Conservation (phyloP, 2,329 filamentous ascomycete species). For the Remersonia thermophila region DNA sequence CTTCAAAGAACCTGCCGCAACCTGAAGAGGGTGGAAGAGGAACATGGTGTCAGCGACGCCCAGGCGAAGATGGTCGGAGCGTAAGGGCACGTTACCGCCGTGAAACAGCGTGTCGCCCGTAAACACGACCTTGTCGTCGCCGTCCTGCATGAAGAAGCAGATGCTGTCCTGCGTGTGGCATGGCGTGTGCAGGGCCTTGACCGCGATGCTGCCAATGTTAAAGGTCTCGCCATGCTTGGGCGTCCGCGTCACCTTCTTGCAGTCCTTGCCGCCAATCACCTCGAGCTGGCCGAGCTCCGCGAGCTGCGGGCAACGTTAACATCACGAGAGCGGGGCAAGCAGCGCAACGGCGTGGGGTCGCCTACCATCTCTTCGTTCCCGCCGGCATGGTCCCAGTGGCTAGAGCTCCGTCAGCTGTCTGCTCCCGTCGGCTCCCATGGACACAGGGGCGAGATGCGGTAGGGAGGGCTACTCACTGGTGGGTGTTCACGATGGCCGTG, state of each 20-base stretch:
- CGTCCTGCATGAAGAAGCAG: conserved; percentile 84
- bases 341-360: background rate
- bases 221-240: conserved; percentile 67
- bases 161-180: conserved; percentile 99
- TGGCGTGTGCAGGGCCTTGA: conserved; percentile 85
- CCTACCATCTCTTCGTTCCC: conserved; percentile 73
- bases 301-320: conserved; percentile 17
- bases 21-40: conserved; percentile 34
- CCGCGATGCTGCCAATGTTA: conserved; percentile 68
- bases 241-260: conserved; percentile 64
- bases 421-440: no score
- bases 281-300: conserved; percentile 48
- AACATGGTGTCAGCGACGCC: background rate
- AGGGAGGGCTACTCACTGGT: conserved; percentile 78
- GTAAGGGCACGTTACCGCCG: conserved; percentile 45
- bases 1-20: conserved; percentile 94
- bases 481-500: conserved; percentile 86
- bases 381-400: conserved; percentile 88
- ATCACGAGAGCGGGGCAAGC: no score
- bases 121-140: conserved; percentile 64
- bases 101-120: conserved; percentile 96
- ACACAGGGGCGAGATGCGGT: no score
- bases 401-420: conserved; percentile 24
- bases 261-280: conserved; percentile 81
- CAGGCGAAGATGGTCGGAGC: background rate